These are phyloP conservation scores for Acanthamoeba lenticulata DNA, from an alignment of 208 protist species.

Conservation along the genomic window DNA sequence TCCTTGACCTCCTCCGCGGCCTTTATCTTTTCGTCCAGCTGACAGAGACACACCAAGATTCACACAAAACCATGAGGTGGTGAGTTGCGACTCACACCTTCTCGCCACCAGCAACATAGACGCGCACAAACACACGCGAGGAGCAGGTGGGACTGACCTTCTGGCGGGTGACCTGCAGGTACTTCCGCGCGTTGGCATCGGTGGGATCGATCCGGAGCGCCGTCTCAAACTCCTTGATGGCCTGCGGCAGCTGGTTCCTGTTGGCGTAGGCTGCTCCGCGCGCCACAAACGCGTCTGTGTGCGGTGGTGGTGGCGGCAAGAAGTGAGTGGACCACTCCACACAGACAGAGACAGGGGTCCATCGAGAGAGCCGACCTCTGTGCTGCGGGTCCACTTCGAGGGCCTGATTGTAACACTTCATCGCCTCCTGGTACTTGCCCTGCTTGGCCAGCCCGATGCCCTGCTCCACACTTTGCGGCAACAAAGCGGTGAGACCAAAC, in stretches of 20 bases:
- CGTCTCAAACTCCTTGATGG: conserved; percentile 57
- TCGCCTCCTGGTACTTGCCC: conserved; percentile 41
- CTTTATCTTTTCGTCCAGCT: neutral
- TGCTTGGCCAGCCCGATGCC: conserved; percentile 53
- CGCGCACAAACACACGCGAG: neutral
- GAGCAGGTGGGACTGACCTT: neutral
- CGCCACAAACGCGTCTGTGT: conserved; percentile 61
- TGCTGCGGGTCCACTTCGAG: conserved; percentile 56
- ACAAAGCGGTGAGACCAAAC: neutral
- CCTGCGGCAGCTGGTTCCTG: neutral
- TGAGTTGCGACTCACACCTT: neutral
- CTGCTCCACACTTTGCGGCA: conserved; percentile 24
- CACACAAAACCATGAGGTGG: neutral
- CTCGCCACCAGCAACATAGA: neutral
- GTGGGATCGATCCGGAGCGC: conserved; percentile 30
- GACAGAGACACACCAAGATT: neutral
- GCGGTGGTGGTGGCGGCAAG: neutral
- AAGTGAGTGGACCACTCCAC: neutral
- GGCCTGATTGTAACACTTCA: conserved; percentile 65
- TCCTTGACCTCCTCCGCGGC: neutral
- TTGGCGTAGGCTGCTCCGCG: conserved; percentile 60
- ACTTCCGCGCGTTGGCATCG: conserved; percentile 43
- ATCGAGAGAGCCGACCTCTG: neutral
- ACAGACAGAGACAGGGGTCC: neutral
- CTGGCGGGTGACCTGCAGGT: conserved; percentile 2